Conservation (phyloP, 768 basidiomycete species). For the Mrakia hoshinonis region DNA sequence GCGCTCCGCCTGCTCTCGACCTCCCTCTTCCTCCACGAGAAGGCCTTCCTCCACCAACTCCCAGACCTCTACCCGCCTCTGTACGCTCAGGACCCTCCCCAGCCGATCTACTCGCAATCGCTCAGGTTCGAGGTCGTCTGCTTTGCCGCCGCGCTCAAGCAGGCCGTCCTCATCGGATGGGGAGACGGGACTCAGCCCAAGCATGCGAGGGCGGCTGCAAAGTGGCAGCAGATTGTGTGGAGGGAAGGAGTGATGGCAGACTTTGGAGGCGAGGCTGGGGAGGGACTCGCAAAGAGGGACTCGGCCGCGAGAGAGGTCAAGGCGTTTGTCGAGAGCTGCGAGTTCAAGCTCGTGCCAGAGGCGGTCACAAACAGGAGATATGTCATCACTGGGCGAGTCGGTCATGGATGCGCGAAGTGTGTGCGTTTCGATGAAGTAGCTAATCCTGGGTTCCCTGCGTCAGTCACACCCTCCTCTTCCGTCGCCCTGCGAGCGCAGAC, state of each 20-base stretch:
- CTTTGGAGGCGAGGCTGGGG: not conserved
- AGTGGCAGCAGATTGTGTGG: not conserved
- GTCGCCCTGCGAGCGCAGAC: not conserved
- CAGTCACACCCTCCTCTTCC: slow-evolving; percentile 12
- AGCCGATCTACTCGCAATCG: not conserved
- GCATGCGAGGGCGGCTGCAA: not conserved
- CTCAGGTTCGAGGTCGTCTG: slow-evolving; percentile 14
- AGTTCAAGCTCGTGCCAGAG: not conserved
- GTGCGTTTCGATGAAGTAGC: not conserved
- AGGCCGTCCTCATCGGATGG: slow-evolving; percentile 15
- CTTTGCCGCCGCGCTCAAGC: slow-evolving; percentile 5
- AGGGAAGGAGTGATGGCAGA: slow-evolving; percentile 1
- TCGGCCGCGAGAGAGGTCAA: not conserved
- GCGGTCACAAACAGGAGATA: not conserved
- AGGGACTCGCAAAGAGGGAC: not conserved
- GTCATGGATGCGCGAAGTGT: too few relatives aligned
- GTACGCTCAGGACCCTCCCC: not conserved
- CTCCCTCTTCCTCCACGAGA: slow-evolving; percentile 15
- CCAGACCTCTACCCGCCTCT: slow-evolving; percentile 5
- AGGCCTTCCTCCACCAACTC: not conserved
- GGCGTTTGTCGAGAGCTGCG: not conserved
- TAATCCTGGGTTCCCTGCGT: too few relatives aligned
- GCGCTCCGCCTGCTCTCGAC: slow-evolving; percentile 8
- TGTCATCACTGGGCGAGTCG: slow-evolving; percentile 5
- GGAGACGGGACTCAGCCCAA: not conserved